Base-by-base conservation (phyloP, 2,329 filamentous ascomycete species). In the Eutypella sp. region DNA sequence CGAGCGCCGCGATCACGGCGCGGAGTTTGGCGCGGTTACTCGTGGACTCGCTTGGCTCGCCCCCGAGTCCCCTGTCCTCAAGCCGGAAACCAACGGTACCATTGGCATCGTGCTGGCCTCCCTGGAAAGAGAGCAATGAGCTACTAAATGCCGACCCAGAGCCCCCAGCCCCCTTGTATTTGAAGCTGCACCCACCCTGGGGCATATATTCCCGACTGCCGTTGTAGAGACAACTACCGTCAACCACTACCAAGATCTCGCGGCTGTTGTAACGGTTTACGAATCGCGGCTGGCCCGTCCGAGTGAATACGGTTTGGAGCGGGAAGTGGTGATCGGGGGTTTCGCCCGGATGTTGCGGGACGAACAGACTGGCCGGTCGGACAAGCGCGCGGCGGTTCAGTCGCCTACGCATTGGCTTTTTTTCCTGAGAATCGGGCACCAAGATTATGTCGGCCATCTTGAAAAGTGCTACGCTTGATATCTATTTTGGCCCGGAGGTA, bases 11-110 rank as follows among this genome's bases (percentile, higher is more conserved):
- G 36, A 39, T 24, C 18, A 39, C 66, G 29, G 71, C 67, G 6
- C 70, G 67, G 4, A 75, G 60, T 51, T 73, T 68, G 16, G 72
- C 72, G 2, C 70, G 61, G 45, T 70, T 71, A 51, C 62, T 71
- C 3, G 69, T 75, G 8, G 44, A 42, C 1, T 42, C 24, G 7
- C 34, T 45, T 16, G 46, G 11, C 5, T 63, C 51, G 25, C 60
- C 64, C 16, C 38, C 47, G 0, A 67, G 67, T 2, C 68, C 65
- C 29, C 52, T 19, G 2, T 44, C 48, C 50, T 71, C 68, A 1
- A 70, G 60, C 2, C 57, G 60, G 40, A 64, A 60, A 2, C 46
- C 47, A 36, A 56, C 40, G 24, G 42, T 50, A 20, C 57, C 44
- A 8, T 19, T n/a, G 11, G 20, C 46, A 16, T 40, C 34, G 45